phyloP scores from a whole-genome alignment of 2,329 filamentous ascomycete genomes.

The Domatiomyces catenatus region DNA sequence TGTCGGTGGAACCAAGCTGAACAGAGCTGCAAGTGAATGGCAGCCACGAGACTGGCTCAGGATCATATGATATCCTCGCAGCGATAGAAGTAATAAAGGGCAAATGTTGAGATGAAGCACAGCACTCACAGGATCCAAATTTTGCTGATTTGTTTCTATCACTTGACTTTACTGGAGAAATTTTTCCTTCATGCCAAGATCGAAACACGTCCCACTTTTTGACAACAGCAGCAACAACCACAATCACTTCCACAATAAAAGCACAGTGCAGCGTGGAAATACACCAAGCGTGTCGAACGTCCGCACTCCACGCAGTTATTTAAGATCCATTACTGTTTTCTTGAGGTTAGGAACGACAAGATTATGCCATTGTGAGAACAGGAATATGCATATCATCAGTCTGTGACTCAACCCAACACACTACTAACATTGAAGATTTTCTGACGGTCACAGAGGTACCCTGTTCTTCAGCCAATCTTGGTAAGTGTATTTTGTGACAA shows the following conservation, averaged over 20 bases:
- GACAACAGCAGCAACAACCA: not conserved
- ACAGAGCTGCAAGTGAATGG: not conserved
- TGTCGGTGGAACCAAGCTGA: not conserved
- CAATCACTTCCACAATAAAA: no score
- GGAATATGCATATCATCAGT: constrained; percentile 14
- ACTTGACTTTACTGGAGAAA: not conserved
- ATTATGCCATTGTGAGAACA: not conserved
- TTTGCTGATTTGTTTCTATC: not conserved
- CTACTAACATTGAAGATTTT: not conserved
- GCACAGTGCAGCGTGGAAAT: not conserved
- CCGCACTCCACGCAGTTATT: not conserved
- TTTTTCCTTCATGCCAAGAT: not conserved
- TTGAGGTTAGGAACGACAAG: not conserved
- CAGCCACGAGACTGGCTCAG: not conserved
- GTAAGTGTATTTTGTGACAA: constrained; percentile 19
- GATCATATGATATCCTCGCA: not conserved
- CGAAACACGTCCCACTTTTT: not conserved
- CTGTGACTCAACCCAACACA: constrained; percentile 1
- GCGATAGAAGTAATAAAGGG: not conserved
- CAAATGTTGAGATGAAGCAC: not conserved
- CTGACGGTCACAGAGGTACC: constrained; percentile 30
- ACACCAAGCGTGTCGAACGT: no score
- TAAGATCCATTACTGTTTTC: not conserved
- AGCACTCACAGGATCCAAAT: not conserved
- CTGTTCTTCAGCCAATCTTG: constrained; percentile 94